Conservation (phyloP, 2,329 filamentous ascomycete genomes). For the Ascosphaera apis region DNA sequence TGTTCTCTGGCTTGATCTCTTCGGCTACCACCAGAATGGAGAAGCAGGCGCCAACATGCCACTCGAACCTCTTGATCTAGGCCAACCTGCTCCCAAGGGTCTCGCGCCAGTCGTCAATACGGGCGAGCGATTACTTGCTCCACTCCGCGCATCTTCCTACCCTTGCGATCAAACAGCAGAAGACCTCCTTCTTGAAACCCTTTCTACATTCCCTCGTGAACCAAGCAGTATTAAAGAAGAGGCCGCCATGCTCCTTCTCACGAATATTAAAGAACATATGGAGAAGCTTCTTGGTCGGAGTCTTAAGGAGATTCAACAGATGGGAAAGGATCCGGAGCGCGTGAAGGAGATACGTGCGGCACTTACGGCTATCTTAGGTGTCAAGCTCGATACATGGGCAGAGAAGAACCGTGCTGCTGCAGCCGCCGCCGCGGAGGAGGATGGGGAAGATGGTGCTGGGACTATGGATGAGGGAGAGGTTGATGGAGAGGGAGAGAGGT, state of each 20-base stretch:
- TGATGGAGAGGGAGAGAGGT: no score
- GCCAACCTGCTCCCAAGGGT: constrained; percentile 14
- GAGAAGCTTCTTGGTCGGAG: constrained; percentile 22
- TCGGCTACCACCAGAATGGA: constrained; percentile 30
- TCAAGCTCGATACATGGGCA: constrained; percentile 22
- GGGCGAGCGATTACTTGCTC: constrained; percentile 20
- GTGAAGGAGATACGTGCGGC: constrained; percentile 22
- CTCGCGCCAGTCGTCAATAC: constrained; percentile 20
- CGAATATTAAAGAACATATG: constrained; percentile 27
- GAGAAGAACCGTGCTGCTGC: constrained; percentile 14
- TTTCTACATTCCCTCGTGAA: constrained; percentile 21
- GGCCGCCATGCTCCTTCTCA: constrained; percentile 23
- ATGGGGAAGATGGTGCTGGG: constrained; percentile 14
- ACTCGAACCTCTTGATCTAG: constrained; percentile 18
- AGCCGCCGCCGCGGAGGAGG: constrained; percentile 9
- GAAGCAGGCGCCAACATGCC: constrained; percentile 23
- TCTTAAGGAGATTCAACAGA: constrained; percentile 21
- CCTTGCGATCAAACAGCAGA: constrained; percentile 18
- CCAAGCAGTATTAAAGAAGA: constrained; percentile 23
- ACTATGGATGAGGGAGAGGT: constrained; percentile 6
- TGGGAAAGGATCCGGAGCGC: constrained; percentile 22
- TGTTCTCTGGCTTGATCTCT: constrained; percentile 41
- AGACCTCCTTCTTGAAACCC: constrained; percentile 20
- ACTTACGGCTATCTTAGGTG: constrained; percentile 20
- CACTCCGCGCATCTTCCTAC: constrained; percentile 18